Evolutionary conservation across 106 monocot genomes (phyloP), one percentile per base, ranked within the genome.

Genomic region (Alisma plantagoaquatica): DNA sequence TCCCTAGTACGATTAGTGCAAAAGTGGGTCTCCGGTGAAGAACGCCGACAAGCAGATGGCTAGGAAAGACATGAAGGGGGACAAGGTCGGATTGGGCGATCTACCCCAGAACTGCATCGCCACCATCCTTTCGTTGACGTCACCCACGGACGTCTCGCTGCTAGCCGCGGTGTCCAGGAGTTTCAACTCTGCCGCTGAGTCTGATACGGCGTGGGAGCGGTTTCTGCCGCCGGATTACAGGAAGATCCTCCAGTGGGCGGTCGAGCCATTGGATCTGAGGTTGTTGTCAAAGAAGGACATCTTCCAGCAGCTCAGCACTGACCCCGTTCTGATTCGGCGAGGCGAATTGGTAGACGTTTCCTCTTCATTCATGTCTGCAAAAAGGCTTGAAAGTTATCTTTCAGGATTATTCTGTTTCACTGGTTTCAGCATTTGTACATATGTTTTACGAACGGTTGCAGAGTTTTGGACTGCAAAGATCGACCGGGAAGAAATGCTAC

Each of bases 381-480:
- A 1, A 20, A 17, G n/a, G 17, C n/a, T n/a, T n/a, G n/a, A n/a
- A n/a, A n/a, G n/a, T n/a, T n/a, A n/a, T n/a, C n/a, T n/a, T n/a
- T n/a, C n/a, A n/a, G n/a, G n/a, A n/a, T n/a, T n/a, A n/a, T n/a
- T n/a, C n/a, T n/a, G n/a, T n/a, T n/a, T n/a, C n/a, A n/a, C n/a
- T n/a, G n/a, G n/a, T n/a, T n/a, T n/a, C n/a, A n/a, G n/a, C n/a
- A n/a, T n/a, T n/a, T n/a, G n/a, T n/a, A n/a, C n/a, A n/a, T n/a
- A n/a, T n/a, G n/a, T n/a, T n/a, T n/a, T n/a, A n/a, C n/a, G n/a
- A n/a, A n/a, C n/a, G n/a, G n/a, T 27, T 3, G 21, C 62, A 85
- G 85, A 78, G 81, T 29, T 86, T 92, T 60, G 29, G 19, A 35
- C 23, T 92, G 79, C 82, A 82, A 27, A 83, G 41, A 33, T 60